Evolutionary conservation across 352 stramenopile species (phyloP).

Genomic region (Pilasporangium apinafurcum): DNA sequence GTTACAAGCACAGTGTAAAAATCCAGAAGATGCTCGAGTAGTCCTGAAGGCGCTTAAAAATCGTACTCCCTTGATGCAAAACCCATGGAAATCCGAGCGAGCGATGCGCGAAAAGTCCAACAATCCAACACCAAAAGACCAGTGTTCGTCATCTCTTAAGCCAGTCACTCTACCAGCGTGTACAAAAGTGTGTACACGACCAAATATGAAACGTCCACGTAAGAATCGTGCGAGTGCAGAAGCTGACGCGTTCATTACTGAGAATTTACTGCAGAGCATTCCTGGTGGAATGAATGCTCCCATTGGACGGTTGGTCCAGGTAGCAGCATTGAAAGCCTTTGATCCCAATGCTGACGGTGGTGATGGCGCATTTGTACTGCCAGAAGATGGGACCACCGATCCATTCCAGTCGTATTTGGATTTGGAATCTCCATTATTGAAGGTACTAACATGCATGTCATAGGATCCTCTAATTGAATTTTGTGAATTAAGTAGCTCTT

Average conservation of each 20-base stretch:
- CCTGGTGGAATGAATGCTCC: slow-evolving; percentile 42
- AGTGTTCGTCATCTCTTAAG: background rate
- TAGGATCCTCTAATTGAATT: background rate
- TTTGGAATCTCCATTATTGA: slow-evolving; percentile 23
- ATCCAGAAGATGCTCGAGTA: slow-evolving; percentile 21
- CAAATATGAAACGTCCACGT: background rate
- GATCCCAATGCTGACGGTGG: slow-evolving; percentile 19
- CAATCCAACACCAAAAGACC: background rate
- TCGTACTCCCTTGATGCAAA: slow-evolving; percentile 44
- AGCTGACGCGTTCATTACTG: slow-evolving; percentile 16
- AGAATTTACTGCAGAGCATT: slow-evolving; percentile 48
- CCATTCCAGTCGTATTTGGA: slow-evolving; percentile 37
- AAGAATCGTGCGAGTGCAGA: background rate
- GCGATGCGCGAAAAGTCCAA: slow-evolving; percentile 11
- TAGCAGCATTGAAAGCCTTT: slow-evolving; percentile 42
- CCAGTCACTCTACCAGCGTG: background rate
- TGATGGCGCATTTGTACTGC: slow-evolving; percentile 28
- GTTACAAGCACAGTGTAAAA: slow-evolving; percentile 37
- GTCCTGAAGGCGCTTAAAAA: slow-evolving; percentile 36
- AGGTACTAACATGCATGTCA: slow-evolving; percentile 14
- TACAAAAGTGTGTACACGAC: background rate
- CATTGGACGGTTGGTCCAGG: slow-evolving; percentile 32
- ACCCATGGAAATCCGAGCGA: slow-evolving; percentile 42
- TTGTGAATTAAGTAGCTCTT: background rate
- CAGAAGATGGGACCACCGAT: slow-evolving; percentile 19